phyloP scores from a whole-genome alignment of 495 filamentous ascomycete genomes.

The Aspergillus sclerotiicarbonarius region DNA sequence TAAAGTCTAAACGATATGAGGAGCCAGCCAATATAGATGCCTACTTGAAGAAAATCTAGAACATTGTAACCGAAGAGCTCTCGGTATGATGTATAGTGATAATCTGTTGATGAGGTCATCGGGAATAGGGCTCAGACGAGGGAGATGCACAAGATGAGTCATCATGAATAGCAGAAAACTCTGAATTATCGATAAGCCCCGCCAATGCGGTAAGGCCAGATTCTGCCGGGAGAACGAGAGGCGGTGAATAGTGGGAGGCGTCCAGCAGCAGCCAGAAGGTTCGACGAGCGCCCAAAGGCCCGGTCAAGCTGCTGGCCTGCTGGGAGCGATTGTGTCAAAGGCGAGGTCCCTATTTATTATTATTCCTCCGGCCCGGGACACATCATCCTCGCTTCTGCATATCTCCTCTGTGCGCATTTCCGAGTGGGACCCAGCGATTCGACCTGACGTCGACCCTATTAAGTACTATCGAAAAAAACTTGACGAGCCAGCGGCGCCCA shows the following conservation, averaged over 20 bases:
- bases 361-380: no score
- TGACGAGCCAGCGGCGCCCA: conserved; percentile 22
- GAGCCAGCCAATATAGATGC: background rate
- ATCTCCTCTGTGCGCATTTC: background rate
- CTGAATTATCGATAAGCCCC: conserved; percentile 19
- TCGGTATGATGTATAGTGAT: background rate
- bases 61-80: background rate
- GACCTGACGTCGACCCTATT: background rate
- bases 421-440: background rate
- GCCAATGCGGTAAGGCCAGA: conserved; percentile 20
- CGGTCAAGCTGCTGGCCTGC: background rate
- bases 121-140: background rate
- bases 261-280: conserved; percentile 42
- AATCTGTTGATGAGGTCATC: no score
- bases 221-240: conserved; percentile 25
- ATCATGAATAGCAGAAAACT: conserved; percentile 5
- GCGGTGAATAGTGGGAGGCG: conserved; percentile 29
- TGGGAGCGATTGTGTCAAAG: background rate
- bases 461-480: conserved; percentile 4
- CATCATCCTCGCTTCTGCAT: background rate
- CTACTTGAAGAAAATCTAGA: conserved; percentile 4
- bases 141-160: background rate
- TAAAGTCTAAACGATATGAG: background rate
- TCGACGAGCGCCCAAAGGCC: conserved; percentile 25
- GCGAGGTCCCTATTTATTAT: no score